Percentiles rank a stretch among this genome's conserved stretches.
Conservation (phyloP, 257 asterid genomes). For the Nemophila menziesii region DNA sequence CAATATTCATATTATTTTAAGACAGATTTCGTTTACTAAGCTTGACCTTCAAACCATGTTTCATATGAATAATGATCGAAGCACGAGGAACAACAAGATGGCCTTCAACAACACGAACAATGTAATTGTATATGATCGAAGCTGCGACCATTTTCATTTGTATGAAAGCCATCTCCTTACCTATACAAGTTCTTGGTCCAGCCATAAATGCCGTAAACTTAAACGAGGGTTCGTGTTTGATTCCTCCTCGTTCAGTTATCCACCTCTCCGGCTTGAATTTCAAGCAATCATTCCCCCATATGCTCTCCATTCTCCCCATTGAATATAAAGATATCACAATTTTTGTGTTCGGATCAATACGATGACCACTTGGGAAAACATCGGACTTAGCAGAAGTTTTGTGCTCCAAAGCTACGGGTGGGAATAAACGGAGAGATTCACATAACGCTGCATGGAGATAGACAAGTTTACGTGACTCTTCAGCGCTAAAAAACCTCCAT, state of each 20-base stretch:
- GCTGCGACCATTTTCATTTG: neutral
- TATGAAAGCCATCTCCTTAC: neutral
- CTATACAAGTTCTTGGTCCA: neutral
- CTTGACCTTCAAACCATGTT: neutral
- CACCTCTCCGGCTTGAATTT: neutral
- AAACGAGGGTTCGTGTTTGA: neutral
- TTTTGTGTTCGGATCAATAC: neutral
- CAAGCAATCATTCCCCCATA: neutral
- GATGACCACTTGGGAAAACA: neutral
- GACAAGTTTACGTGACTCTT: neutral
- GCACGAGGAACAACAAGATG: neutral
- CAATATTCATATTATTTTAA: too few species aligned
- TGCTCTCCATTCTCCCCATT: neutral
- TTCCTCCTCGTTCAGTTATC: neutral
- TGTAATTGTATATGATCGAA: neutral
- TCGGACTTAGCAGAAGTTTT: neutral
- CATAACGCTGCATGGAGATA: neutral
- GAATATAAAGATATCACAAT: neutral
- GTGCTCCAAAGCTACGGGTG: neutral
- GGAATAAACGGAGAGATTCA: neutral
- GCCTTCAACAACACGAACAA: neutral
- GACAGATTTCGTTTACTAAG: slow-evolving; percentile 19
- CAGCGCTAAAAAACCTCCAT: neutral
- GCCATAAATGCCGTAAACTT: neutral
- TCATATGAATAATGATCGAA: neutral